phyloP scores from a whole-genome alignment of 73 alveolate genomes.

The Tetrahymena borealis region DNA sequence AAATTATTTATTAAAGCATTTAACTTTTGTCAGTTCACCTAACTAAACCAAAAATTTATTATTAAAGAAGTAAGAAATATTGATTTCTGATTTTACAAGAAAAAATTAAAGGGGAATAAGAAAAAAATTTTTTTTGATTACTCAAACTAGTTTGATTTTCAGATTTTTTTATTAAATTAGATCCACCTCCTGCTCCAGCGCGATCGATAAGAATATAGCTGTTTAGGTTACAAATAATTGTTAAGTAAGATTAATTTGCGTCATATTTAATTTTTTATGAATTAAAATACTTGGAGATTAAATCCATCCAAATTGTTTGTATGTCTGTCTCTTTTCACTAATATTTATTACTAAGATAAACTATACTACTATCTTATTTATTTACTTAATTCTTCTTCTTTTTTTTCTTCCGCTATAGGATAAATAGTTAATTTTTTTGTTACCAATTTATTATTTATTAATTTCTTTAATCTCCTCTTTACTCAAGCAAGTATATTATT shows the following conservation, averaged over 20 bases:
- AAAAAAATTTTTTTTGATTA: neutral
- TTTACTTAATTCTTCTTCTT: neutral
- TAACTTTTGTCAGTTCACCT: no score
- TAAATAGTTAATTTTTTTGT: no score
- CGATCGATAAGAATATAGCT: neutral
- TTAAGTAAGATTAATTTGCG: neutral
- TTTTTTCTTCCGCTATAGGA: no score
- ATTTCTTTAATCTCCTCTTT: no score
- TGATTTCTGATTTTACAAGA: neutral
- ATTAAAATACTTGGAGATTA: neutral
- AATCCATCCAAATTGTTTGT: neutral
- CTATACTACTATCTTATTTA: neutral
- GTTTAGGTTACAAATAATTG: neutral
- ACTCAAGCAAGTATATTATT: no score
- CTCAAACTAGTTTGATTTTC: neutral
- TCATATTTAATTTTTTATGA: neutral
- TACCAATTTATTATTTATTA: no score
- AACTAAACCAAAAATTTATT: no score
- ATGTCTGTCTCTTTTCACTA: neutral
- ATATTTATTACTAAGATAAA: neutral
- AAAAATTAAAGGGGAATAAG: no score
- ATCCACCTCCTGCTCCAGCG: neutral
- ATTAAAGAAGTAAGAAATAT: no score
- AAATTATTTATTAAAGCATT: no score
- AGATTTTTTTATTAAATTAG: neutral